Evolutionary conservation across 75 land plant species (phyloP), one percentile per base, ranked within the genome.

Genomic region (Larix kaempferi): DNA sequence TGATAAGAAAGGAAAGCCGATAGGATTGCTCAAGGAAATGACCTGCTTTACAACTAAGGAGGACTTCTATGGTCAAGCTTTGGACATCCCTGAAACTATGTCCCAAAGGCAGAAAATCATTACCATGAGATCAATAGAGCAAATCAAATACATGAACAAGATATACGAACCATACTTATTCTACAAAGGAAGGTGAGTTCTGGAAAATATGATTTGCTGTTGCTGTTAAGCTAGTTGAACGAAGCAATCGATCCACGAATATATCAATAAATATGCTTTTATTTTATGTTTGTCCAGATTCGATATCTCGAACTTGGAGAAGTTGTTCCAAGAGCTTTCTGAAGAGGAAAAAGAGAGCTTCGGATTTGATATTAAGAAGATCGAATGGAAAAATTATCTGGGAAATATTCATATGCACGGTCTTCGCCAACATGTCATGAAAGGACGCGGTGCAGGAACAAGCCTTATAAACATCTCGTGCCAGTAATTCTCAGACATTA

Each of bases 361-460:
- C 78, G 90, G 85, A 19, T 95, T 93, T 71, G 89, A 91, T 77
- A 87, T 93, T 13, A 80, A 83, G 23, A 78, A 80, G 16, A 90
- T 95, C 12, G 85, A 93, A 33, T 95, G 98, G 98, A 80, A 86
- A 29, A 86, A 90, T 59, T 95, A 95, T 81, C 88, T 95, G 23
- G 77, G 82, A 11, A 87, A 91, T 66, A 86, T 90, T 12, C 98
- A 95, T 73, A 87, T 95, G 78, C 96, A 92, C 6, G 98, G 98
- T 23, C 75, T 95, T 22, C 84, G 94, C 76, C 85, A 85, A 80
- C 87, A 93, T 88, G 93, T 92, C 56, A 84, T 91, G 82, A 93
- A 91, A 77, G 95, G 90, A 16, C 90, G 93, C 71, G 82, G 23
- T 57, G 91, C 21, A 82, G 76, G 2, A 22, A 10, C n/a, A 5